phyloP scores from a whole-genome alignment of 169 alveolate species.

The Eimeria falciformis region DNA sequence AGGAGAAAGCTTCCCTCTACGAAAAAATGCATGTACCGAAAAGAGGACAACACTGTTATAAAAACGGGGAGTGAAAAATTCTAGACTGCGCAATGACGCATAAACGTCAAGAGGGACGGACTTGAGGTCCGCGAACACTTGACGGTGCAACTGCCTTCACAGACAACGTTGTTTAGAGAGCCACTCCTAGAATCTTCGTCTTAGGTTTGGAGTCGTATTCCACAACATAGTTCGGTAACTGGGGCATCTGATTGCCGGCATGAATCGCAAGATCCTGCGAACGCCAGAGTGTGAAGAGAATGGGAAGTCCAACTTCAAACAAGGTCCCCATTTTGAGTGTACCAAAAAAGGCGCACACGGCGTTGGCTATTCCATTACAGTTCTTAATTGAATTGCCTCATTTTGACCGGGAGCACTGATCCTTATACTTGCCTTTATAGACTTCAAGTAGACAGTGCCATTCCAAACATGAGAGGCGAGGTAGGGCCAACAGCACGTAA shows the following conservation, averaged over 20 bases:
- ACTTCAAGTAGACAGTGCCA: slow-evolving; percentile 54
- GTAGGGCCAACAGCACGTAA: slow-evolving; percentile 68
- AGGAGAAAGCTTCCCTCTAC: no score
- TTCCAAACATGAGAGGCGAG: slow-evolving; percentile 56
- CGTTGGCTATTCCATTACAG: neutral
- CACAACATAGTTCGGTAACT: slow-evolving; percentile 30
- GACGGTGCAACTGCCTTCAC: no score
- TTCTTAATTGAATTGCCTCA: neutral
- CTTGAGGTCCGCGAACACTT: no score
- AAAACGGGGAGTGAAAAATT: no score
- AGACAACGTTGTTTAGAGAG: neutral
- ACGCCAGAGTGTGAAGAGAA: no score
- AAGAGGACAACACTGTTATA: no score
- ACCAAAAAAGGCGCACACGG: neutral
- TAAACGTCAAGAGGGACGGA: no score
- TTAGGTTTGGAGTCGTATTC: slow-evolving; percentile 28
- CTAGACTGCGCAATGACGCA: no score
- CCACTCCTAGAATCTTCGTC: slow-evolving; percentile 8
- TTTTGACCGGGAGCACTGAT: neutral
- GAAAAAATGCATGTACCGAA: no score
- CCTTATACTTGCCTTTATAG: slow-evolving; percentile 6
- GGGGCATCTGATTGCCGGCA: neutral
- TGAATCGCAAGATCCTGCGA: slow-evolving; percentile 32
- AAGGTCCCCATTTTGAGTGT: neutral
- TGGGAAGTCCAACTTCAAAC: no score